Evolutionary conservation across 768 basidiomycete genomes (phyloP), one percentile per base, ranked within the genome.

Genomic region (Lactarius psammicola): DNA sequence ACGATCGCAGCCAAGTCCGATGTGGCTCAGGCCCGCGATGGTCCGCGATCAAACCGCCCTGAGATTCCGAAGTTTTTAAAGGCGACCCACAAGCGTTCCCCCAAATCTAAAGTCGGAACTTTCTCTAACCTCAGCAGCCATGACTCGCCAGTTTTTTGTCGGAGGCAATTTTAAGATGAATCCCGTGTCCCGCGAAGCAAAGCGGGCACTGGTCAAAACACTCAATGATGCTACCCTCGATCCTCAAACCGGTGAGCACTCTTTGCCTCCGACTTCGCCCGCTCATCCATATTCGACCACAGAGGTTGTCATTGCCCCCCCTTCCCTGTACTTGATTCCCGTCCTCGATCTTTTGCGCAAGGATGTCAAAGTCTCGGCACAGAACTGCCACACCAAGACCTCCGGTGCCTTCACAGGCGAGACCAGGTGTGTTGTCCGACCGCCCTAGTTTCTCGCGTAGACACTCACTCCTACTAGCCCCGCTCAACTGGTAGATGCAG

Each of bases 151-250:
- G 76, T 96, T 95, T 81, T 95, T 97, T 75, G 94, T 92, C 72
- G 96, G 96, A 68, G 93, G 95, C 34, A 98, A 98, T 85, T 98
- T 96, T 86, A 99, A 98, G 83, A 89, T 98, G 88, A 96, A 98
- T 81, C 91, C 91, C 33, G 80, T 80, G 65, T 84, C 87, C 42
- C 80, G 80, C 69, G 81, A 82, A 69, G 82, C 86, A 71, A 88
- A 90, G 76, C 79, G 79, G 69, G 78, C 80, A 53, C 84, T 99
- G 73, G 78, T 92, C 71, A 77, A 85, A 59, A 74, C 80, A 57
- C 79, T 99, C 61, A 97, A 97, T 80, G 77, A 85, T 4, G 93
- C 94, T 60, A 80, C 85, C 59, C 78, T 98, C 59, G 92, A 96
- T 75, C 79, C 85, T 28, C 75, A 81, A 42, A 88, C 89, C 60